Evolutionary conservation across 2,329 filamentous ascomycete genomes (phyloP), one percentile per base, ranked within the genome.

Genomic region (Remersonia thermophila): DNA sequence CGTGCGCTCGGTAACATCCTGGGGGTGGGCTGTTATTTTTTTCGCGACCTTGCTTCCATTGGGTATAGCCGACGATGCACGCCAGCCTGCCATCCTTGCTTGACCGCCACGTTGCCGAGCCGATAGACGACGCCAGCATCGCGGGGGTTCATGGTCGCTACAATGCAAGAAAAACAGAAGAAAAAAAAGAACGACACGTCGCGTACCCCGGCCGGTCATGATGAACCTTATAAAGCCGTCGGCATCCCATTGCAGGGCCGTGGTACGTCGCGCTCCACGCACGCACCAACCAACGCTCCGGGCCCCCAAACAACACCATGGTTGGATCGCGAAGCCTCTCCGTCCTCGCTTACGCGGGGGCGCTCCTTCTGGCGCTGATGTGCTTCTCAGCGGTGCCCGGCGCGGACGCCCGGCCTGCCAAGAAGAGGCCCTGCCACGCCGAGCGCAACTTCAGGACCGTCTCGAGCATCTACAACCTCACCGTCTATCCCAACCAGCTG

Each of bases 401-500:
- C 9, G 20, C 9, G 20, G 20, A 23, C 5, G 20, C 20, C n/a
- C n/a, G n/a, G 27, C 20, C 38, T 33, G 6, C 26, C 20, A 23
- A 23, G 20, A 23, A 23, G 20, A 5, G 5, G 20, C 20, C 20
- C 5, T 23, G 20, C 20, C 9, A 9, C 5, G 20, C 9, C 20
- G 20, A 23, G 35, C 57, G 59, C 40, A 61, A 62, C 41, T 47
- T 56, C 41, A 46, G 52, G 29, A 61, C 58, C 15, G 54, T 61
- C 32, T 50, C 52, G 26, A 42, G 43, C 28, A 59, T 62, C 39
- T 63, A 62, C 51, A 57, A 60, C 44, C 50, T 58, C 16, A 61
- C 57, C 26, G 55, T 60, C 37, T 62, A 55, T 41, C 59, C 59
- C 7, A 55, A 57, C 32, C 56, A 62, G 36, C 34, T 56, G 4